phyloP scores from a whole-genome alignment of 306 rosid genomes.

The Sophora flavescens region DNA sequence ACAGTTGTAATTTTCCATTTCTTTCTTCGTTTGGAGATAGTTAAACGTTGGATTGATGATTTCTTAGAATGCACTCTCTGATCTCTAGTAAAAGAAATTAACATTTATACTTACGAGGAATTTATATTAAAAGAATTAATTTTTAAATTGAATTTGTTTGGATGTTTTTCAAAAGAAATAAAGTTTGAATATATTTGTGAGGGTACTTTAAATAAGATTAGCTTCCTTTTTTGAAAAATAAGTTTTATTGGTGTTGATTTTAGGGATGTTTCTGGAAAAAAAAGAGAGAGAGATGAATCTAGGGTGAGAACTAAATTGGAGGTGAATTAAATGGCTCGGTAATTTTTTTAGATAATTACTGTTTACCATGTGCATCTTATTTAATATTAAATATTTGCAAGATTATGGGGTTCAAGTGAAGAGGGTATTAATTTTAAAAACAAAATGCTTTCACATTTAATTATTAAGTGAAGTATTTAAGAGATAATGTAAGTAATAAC shows the following conservation, averaged over 20 bases:
- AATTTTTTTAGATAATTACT: too few relatives aligned
- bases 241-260: neutral
- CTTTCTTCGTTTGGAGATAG: conserved; percentile 38
- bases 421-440: too few relatives aligned
- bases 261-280: neutral
- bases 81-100: neutral
- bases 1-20: conserved; percentile 53
- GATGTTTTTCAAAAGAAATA: neutral
- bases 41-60: conserved; percentile 49
- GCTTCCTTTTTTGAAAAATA: neutral
- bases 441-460: too few relatives aligned
- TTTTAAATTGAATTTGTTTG: neutral
- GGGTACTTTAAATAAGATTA: neutral
- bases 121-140: neutral
- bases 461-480: too few relatives aligned
- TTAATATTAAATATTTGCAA: too few relatives aligned
- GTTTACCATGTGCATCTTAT: too few relatives aligned
- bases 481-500: too few relatives aligned
- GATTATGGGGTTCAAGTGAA: too few relatives aligned
- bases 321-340: neutral
- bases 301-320: neutral
- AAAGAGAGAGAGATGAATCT: neutral
- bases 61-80: conserved; percentile 6
- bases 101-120: too few relatives aligned
- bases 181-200: neutral